A percentile compares a stretch with the other conserved stretches of the same genome.
phyloP scores from a whole-genome alignment of 768 basidiomycete species.

The Cyclocybe cylindracea region DNA sequence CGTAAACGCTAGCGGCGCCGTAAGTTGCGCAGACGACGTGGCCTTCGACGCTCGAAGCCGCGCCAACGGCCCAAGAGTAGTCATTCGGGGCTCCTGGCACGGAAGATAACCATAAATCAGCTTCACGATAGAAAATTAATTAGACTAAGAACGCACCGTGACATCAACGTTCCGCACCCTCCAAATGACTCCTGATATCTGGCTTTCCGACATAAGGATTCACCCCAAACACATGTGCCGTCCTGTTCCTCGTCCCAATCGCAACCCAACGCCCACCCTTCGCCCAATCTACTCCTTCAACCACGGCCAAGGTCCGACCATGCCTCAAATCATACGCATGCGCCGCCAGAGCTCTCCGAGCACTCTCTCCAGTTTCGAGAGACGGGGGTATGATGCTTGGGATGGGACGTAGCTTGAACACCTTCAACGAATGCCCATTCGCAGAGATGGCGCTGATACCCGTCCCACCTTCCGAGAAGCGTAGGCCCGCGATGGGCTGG shows the following conservation, averaged over 20 bases:
- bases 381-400: slow-evolving; percentile 12
- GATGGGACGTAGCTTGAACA: slow-evolving; percentile 42
- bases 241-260: slow-evolving; percentile 63
- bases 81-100: too few relatives aligned
- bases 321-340: slow-evolving; percentile 70
- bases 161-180: slow-evolving; percentile 51
- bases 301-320: slow-evolving; percentile 68
- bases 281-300: slow-evolving; percentile 57
- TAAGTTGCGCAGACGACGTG: too few relatives aligned
- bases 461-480: slow-evolving; percentile 57
- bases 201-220: slow-evolving; percentile 77
- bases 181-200: slow-evolving; percentile 61
- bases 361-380: not conserved
- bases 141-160: slow-evolving; percentile 51
- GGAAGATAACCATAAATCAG: too few relatives aligned
- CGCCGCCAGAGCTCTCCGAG: slow-evolving; percentile 34
- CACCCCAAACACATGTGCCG: slow-evolving; percentile 71
- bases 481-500: too few relatives aligned
- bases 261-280: slow-evolving; percentile 69
- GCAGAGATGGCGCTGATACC: slow-evolving; percentile 47
- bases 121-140: too few relatives aligned
- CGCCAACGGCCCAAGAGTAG: too few relatives aligned
- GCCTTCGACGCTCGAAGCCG: too few relatives aligned
- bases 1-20: too few relatives aligned
- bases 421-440: slow-evolving; percentile 56